Evolutionary conservation across 2,329 filamentous ascomycete species (phyloP).

Genomic region (Drechslerella stenobrocha): DNA sequence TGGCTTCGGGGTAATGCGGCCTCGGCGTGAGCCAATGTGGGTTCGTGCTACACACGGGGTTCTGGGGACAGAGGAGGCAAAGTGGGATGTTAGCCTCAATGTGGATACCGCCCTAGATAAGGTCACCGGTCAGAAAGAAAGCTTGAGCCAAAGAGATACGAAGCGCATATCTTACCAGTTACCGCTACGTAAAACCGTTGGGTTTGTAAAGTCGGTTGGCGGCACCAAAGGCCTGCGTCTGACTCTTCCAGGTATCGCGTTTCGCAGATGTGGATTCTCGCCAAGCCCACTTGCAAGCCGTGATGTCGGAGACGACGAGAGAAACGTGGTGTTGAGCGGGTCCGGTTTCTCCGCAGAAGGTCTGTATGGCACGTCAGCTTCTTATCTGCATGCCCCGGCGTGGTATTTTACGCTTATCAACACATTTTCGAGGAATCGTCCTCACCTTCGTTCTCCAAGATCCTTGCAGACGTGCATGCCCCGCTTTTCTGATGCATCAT

Average conservation of each 20-base stretch:
- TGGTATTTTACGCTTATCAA: slow-evolving; percentile 1
- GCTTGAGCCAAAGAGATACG: background rate
- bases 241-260: too few species aligned
- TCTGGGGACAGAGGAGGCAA: background rate
- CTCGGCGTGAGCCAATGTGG: too few species aligned
- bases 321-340: too few species aligned
- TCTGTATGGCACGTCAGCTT: too few species aligned
- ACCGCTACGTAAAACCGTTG: background rate
- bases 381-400: background rate
- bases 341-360: too few species aligned
- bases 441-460: background rate
- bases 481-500: background rate
- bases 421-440: background rate
- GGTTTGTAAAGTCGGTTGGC: background rate
- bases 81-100: slow-evolving; percentile 1
- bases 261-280: too few species aligned
- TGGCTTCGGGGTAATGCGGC: background rate
- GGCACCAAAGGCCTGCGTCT: background rate
- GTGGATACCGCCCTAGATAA: background rate
- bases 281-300: background rate
- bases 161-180: slow-evolving; percentile 1
- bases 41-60: background rate
- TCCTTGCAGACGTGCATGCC: background rate
- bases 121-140: background rate
- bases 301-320: too few species aligned